These are phyloP conservation scores for Jimgerdemannia flammicorona DNA, from an alignment of 192 early-diverging fungal genomes.

Conservation along the genomic window DNA sequence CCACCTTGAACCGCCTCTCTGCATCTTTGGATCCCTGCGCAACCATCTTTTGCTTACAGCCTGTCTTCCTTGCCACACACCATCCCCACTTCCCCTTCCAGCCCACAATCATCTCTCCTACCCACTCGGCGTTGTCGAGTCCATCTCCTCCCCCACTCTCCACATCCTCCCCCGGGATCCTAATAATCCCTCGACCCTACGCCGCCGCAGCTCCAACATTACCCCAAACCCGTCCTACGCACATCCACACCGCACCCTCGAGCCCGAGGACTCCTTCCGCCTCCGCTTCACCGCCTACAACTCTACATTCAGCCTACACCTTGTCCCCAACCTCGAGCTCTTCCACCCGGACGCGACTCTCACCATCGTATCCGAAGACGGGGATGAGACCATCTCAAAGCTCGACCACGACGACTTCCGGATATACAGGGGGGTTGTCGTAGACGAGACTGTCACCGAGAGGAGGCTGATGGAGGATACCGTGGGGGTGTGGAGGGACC, in stretches of 20 bases:
- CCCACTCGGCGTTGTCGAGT: neutral
- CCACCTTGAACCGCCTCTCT: too few relatives aligned
- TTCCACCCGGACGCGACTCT: constrained; percentile 59
- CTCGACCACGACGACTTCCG: constrained; percentile 38
- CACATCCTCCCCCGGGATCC: neutral
- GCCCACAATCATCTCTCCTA: neutral
- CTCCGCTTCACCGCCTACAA: constrained; percentile 58
- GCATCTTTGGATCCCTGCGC: too few relatives aligned
- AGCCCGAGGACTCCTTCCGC: constrained; percentile 50
- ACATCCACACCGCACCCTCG: neutral
- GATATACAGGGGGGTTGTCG: constrained; percentile 54
- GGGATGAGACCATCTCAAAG: constrained; percentile 13
- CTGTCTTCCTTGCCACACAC: too few relatives aligned
- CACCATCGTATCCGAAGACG: constrained; percentile 14
- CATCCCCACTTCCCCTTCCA: neutral
- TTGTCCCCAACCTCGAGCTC: constrained; percentile 67
- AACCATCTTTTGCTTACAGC: too few relatives aligned
- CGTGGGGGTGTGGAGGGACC: constrained; percentile 20
- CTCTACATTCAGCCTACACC: constrained; percentile 57
- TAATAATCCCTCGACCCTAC: neutral
- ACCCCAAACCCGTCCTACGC: neutral
- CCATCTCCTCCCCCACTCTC: neutral
- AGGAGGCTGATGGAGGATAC: constrained; percentile 15
- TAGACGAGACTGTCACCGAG: constrained; percentile 18
- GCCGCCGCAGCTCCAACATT: neutral